phyloP scores from a whole-genome alignment of 202 grass and related monocot species.

The Setaria viridis region DNA sequence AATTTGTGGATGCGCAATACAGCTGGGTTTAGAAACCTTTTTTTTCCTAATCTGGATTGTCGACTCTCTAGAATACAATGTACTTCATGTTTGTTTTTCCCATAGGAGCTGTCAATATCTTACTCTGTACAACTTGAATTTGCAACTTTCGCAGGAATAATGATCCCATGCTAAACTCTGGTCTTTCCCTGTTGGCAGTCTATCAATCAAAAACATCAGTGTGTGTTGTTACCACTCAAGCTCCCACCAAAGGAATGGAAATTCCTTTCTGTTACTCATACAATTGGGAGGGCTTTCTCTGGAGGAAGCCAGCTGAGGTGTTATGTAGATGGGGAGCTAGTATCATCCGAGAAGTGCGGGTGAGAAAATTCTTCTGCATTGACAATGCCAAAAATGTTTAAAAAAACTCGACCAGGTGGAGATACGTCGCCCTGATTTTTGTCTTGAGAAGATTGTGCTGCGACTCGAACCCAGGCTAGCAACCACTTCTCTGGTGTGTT shows the following conservation, averaged over 20 bases:
- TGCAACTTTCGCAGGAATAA: conserved; percentile 31
- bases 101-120: conserved; percentile 24
- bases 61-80: not conserved
- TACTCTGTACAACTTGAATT: conserved; percentile 19
- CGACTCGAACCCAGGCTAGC: no score
- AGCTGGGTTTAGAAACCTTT: not conserved
- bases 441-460: no score
- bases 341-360: conserved; percentile 90
- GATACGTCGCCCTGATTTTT: no score
- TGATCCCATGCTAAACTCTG: conserved; percentile 18
- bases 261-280: conserved; percentile 88
- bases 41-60: conserved; percentile 28
- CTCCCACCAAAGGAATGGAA: conserved; percentile 79
- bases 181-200: conserved; percentile 54
- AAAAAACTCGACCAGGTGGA: no score
- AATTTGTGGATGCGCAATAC: not conserved
- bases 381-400: not conserved
- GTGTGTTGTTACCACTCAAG: conserved; percentile 64
- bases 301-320: conserved; percentile 80
- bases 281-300: conserved; percentile 84
- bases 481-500: no score
- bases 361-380: conserved; percentile 37
- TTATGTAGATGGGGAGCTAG: conserved; percentile 76
- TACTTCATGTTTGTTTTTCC: conserved; percentile 18
- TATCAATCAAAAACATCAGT: conserved; percentile 78